Conservation (phyloP, 202 grass and related monocot species). For the Schoenoplectus triqueter region DNA sequence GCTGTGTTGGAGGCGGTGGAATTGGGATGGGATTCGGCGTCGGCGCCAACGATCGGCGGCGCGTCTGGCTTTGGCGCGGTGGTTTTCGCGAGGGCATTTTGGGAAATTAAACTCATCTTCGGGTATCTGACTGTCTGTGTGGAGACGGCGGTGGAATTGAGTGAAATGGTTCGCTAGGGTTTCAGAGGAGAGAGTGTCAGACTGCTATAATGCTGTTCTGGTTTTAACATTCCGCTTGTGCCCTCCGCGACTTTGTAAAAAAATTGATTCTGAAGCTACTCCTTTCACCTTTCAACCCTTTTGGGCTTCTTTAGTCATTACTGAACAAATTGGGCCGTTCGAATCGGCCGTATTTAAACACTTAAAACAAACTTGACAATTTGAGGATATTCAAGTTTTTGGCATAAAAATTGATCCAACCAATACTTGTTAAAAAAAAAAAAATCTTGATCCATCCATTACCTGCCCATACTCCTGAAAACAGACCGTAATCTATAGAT, state of each 20-base stretch:
- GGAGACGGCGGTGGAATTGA: not conserved
- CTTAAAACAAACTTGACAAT: too few relatives aligned
- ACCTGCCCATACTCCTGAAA: too few relatives aligned
- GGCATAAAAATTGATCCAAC: too few relatives aligned
- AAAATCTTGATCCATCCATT: too few relatives aligned
- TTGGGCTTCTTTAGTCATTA: not conserved
- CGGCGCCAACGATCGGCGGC: not conserved
- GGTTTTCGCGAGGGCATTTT: slow-evolving; percentile 24
- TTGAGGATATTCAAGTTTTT: too few relatives aligned
- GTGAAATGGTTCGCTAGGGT: not conserved
- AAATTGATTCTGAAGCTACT: not conserved
- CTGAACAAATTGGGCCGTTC: not conserved
- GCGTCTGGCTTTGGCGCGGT: not conserved
- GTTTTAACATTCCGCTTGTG: not conserved
- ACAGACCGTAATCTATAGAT: too few relatives aligned
- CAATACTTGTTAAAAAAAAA: too few relatives aligned
- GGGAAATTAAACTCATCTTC: slow-evolving; percentile 39
- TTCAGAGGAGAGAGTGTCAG: not conserved
- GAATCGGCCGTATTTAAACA: too few relatives aligned
- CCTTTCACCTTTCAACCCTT: not conserved
- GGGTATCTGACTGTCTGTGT: not conserved
- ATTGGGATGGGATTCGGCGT: not conserved
- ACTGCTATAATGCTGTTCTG: not conserved
- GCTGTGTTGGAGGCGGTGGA: not conserved
- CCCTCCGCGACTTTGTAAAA: not conserved